Percentiles rank a stretch among this genome's conserved stretches.
phyloP scores from a whole-genome alignment of 2,329 filamentous ascomycete genomes.

The Cladosporium sp. region DNA sequence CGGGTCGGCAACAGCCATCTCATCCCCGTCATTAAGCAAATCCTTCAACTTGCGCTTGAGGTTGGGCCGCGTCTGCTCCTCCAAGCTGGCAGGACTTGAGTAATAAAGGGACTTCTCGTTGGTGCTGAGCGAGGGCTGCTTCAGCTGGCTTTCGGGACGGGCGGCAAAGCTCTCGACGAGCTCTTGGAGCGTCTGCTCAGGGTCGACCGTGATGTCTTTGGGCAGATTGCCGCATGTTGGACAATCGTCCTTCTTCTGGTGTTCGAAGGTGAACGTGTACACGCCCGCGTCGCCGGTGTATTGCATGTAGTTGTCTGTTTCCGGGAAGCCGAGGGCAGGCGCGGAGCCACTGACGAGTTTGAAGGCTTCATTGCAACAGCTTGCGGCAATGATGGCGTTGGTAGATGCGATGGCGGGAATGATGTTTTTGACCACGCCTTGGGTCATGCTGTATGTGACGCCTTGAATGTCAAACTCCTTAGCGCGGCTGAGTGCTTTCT shows the following conservation, averaged over 20 bases:
- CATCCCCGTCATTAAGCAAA: conserved; percentile 74
- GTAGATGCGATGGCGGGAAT: conserved; percentile 97
- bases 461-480: conserved; percentile 85
- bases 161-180: conserved; percentile 80
- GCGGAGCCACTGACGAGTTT: conserved; percentile 85
- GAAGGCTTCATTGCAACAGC: conserved; percentile 94
- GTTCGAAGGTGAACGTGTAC: conserved; percentile 96
- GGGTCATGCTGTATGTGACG: conserved; percentile 91
- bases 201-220: conserved; percentile 68
- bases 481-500: conserved; percentile 75
- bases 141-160: conserved; percentile 84
- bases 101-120: conserved; percentile 87
- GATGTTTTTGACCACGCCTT: conserved; percentile 98
- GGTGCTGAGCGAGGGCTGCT: conserved; percentile 81
- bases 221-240: conserved; percentile 86
- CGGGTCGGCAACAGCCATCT: conserved; percentile 90
- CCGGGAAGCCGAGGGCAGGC: conserved; percentile 70
- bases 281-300: conserved; percentile 94
- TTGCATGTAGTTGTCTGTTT: conserved; percentile 89
- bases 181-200: conserved; percentile 69
- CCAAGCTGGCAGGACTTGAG: conserved; percentile 74
- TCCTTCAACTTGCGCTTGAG: conserved; percentile 72
- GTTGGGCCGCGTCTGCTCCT: conserved; percentile 80
- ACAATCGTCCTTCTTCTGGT: conserved; percentile 90
- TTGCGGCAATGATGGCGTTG: conserved; percentile 92